Percentiles rank a stretch among this genome's conserved stretches.
These are phyloP conservation scores for Boletus tomentosulus DNA, from an alignment of 768 basidiomycete species.

Conservation along the genomic window DNA sequence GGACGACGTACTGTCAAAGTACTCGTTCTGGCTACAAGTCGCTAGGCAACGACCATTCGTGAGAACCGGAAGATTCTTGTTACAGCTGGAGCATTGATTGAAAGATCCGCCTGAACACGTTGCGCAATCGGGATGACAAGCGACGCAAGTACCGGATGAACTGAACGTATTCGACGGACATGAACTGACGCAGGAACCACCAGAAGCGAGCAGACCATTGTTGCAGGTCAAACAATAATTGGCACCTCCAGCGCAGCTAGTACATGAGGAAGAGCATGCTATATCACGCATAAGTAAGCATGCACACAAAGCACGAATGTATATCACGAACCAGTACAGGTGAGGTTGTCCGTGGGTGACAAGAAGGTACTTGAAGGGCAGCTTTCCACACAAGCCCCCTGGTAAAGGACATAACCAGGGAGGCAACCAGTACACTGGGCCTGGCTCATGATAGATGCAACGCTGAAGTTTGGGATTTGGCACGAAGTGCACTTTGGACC, in stretches of 20 bases:
- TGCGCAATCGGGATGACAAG: constrained; percentile 85
- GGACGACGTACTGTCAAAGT: constrained; percentile 60
- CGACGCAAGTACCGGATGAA: constrained; percentile 59
- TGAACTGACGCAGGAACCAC: constrained; percentile 68
- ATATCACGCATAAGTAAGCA: constrained; percentile 8
- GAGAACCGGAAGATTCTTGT: constrained; percentile 63
- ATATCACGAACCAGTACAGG: constrained; percentile 59
- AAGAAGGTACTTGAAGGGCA: constrained; percentile 77
- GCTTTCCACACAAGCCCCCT: constrained; percentile 61
- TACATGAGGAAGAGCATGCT: constrained; percentile 74
- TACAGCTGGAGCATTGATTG: constrained; percentile 74
- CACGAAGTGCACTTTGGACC: constrained; percentile 81
- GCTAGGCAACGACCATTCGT: constrained; percentile 74
- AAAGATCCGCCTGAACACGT: constrained; percentile 77
- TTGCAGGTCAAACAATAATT: constrained; percentile 73
- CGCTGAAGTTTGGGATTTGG: constrained; percentile 66
- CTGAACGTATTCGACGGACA: constrained; percentile 73
- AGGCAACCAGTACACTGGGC: constrained; percentile 76
- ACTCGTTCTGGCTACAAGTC: constrained; percentile 70
- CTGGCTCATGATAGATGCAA: constrained; percentile 59
- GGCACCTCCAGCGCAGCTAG: constrained; percentile 63
- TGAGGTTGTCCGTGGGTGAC: constrained; percentile 65
- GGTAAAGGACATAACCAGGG: constrained; percentile 67
- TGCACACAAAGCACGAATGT: neutral
- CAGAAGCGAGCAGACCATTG: constrained; percentile 59